Evolutionary conservation across 192 early-diverging fungal species (phyloP).

Genomic region (Phlyctochytrium bullatum): DNA sequence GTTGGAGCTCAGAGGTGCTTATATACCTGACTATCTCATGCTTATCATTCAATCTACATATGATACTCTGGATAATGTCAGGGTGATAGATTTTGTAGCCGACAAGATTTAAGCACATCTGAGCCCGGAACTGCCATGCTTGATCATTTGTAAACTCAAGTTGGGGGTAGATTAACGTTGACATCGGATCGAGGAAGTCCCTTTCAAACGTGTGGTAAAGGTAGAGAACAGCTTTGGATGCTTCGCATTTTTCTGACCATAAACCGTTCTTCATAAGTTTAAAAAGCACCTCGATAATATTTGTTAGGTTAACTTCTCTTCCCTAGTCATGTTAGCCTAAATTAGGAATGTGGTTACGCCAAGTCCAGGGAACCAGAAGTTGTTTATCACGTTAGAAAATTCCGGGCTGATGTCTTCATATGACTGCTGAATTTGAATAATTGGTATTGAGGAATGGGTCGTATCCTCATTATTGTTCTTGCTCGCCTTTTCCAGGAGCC

Average conservation of each 20-base stretch:
- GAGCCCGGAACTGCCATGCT: slow-evolving; percentile 44
- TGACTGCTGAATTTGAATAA: neutral
- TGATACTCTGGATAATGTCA: slow-evolving; percentile 33
- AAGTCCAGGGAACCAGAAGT: slow-evolving; percentile 46
- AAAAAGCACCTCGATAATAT: slow-evolving; percentile 32
- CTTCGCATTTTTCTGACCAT: slow-evolving; percentile 22
- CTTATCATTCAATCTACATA: slow-evolving; percentile 31
- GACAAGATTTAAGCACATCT: slow-evolving; percentile 29
- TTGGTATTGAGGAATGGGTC: neutral
- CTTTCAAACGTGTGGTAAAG: slow-evolving; percentile 34
- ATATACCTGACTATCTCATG: slow-evolving; percentile 28
- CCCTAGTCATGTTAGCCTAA: slow-evolving; percentile 19
- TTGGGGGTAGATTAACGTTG: slow-evolving; percentile 28
- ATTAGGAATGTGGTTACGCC: slow-evolving; percentile 25
- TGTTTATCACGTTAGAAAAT: slow-evolving; percentile 24
- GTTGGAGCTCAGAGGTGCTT: neutral
- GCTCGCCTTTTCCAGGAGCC: slow-evolving; percentile 18
- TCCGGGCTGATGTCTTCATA: slow-evolving; percentile 28
- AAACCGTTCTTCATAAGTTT: slow-evolving; percentile 19
- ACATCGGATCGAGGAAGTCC: slow-evolving; percentile 39
- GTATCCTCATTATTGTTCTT: neutral
- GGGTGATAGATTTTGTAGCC: slow-evolving; percentile 26
- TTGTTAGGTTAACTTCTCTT: slow-evolving; percentile 24
- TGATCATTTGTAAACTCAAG: slow-evolving; percentile 32
- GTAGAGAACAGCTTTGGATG: slow-evolving; percentile 21